Percentiles rank a stretch among this genome's conserved stretches.
These are phyloP conservation scores for Suillus spraguei DNA, from an alignment of 768 basidiomycete species.

Conservation along the genomic window DNA sequence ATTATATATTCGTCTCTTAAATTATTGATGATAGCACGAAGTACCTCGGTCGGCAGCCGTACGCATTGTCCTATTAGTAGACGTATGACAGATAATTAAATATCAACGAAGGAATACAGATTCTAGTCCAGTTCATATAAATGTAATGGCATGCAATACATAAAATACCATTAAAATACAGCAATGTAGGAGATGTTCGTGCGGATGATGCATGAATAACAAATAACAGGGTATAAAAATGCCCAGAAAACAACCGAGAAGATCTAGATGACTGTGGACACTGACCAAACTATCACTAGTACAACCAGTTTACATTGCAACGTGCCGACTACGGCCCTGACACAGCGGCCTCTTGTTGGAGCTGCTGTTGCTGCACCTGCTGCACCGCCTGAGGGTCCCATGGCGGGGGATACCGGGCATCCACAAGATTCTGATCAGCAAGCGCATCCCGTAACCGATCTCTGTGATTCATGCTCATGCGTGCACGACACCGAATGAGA, in stretches of 20 bases:
- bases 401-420: constrained; percentile 70
- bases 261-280: neutral
- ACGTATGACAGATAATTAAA: neutral
- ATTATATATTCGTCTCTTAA: neutral
- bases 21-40: neutral
- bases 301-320: neutral
- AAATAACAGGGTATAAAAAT: constrained; percentile 1
- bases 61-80: constrained; percentile 4
- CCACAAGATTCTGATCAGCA: constrained; percentile 78
- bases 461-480: constrained; percentile 75
- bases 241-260: neutral
- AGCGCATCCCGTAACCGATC: constrained; percentile 77
- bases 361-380: constrained; percentile 27
- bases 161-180: constrained; percentile 9
- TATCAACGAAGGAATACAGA: neutral
- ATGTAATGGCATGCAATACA: constrained; percentile 4
- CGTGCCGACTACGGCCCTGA: neutral
- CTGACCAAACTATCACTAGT: constrained; percentile 1
- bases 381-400: constrained; percentile 57
- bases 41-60: no score
- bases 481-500: constrained; percentile 72
- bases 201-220: neutral
- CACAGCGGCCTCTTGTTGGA: constrained; percentile 14
- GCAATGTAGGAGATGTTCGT: neutral
- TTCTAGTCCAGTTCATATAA: neutral